These are phyloP conservation scores for Cymodocea nodosa DNA, from an alignment of 116 monocot species.

Conservation along the genomic window DNA sequence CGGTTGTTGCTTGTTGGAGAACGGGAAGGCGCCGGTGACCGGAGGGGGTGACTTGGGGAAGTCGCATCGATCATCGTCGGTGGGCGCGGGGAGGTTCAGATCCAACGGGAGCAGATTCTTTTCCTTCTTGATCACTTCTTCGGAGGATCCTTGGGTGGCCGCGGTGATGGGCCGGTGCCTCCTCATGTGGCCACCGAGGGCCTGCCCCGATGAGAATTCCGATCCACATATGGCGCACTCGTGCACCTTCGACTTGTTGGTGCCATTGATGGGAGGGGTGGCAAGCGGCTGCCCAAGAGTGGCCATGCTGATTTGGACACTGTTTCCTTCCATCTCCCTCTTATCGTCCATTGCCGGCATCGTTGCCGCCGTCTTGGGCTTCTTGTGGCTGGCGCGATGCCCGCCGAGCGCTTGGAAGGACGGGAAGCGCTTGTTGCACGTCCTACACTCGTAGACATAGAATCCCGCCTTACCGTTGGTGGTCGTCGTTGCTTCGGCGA, in stretches of 20 bases:
- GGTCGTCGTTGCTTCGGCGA: slow-evolving; percentile 20
- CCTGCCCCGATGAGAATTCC: slow-evolving; percentile 71
- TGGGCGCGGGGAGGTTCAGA: slow-evolving; percentile 36
- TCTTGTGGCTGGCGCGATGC: slow-evolving; percentile 87
- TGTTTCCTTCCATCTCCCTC: slow-evolving; percentile 4
- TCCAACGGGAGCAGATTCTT: slow-evolving; percentile 22
- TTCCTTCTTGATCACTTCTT: slow-evolving; percentile 19
- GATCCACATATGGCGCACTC: slow-evolving; percentile 52
- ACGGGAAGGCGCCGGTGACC: background rate
- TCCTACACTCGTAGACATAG: slow-evolving; percentile 66
- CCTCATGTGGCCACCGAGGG: slow-evolving; percentile 78
- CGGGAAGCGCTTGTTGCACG: slow-evolving; percentile 66
- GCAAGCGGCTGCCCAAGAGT: background rate
- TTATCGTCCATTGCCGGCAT: slow-evolving; percentile 1
- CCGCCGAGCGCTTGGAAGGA: slow-evolving; percentile 91
- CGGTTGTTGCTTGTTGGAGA: slow-evolving; percentile 1
- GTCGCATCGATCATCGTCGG: slow-evolving; percentile 15
- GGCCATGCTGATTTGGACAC: slow-evolving; percentile 5
- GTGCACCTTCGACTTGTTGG: slow-evolving; percentile 30
- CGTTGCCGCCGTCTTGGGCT: slow-evolving; percentile 21
- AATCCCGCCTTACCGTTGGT: slow-evolving; percentile 24
- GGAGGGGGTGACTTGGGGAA: slow-evolving; percentile 6
- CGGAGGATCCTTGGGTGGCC: background rate
- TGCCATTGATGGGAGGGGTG: background rate
- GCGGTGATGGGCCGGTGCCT: slow-evolving; percentile 34